Conservation (phyloP, 768 basidiomycete species). For the Lactarius psammicola region DNA sequence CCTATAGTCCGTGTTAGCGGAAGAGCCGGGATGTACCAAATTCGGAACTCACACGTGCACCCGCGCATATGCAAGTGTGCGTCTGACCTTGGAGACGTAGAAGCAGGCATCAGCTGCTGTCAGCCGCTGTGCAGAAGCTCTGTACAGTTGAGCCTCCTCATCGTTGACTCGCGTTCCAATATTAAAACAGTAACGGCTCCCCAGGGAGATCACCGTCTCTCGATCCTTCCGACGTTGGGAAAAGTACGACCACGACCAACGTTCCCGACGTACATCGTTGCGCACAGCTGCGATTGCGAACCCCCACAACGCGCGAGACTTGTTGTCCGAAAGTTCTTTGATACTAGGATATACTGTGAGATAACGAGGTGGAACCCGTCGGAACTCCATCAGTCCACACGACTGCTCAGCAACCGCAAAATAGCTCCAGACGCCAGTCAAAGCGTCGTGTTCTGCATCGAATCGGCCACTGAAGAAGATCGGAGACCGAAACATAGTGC, state of each 20-base stretch:
- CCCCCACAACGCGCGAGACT: slow-evolving; percentile 35
- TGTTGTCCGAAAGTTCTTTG: slow-evolving; percentile 29
- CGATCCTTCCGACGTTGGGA: slow-evolving; percentile 33
- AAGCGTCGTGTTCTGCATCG: slow-evolving; percentile 9
- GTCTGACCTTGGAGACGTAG: slow-evolving; percentile 28
- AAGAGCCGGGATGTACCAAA: not conserved
- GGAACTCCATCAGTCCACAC: slow-evolving; percentile 30
- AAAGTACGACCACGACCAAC: slow-evolving; percentile 37
- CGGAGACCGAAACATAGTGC: too few species aligned
- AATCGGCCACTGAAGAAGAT: slow-evolving; percentile 15
- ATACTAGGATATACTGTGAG: slow-evolving; percentile 33
- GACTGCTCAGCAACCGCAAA: not conserved
- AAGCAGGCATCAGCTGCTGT: slow-evolving; percentile 32
- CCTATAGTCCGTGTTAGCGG: slow-evolving; percentile 7
- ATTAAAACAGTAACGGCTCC: slow-evolving; percentile 23
- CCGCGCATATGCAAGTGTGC: slow-evolving; percentile 26
- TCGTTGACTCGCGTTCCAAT: slow-evolving; percentile 27
- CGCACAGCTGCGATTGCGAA: slow-evolving; percentile 34
- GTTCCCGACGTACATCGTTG: slow-evolving; percentile 29
- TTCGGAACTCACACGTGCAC: slow-evolving; percentile 27
- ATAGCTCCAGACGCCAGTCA: slow-evolving; percentile 12
- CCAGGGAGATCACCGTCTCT: slow-evolving; percentile 32
- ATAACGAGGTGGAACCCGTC: slow-evolving; percentile 29
- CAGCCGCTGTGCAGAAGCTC: slow-evolving; percentile 25
- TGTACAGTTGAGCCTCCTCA: slow-evolving; percentile 29